A percentile compares a stretch with the other conserved stretches of the same genome.
These are phyloP conservation scores for Phaffomyces antillensis DNA, from an alignment of 805 yeast species.

Conservation along the genomic window DNA sequence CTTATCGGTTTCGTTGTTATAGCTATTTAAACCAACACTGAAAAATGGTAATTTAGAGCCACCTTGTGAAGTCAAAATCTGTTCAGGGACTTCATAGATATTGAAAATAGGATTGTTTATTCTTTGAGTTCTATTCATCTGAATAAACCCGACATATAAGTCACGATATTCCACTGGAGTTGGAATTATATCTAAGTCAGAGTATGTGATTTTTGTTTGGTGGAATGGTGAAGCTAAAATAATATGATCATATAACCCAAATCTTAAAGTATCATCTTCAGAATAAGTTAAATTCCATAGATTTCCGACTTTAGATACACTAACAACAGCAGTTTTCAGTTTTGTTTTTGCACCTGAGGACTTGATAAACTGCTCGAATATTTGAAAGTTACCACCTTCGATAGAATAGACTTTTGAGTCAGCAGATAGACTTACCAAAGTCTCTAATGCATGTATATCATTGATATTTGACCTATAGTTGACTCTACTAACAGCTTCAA, in stretches of 20 bases:
- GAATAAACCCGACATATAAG: constrained; percentile 32
- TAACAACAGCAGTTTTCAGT: constrained; percentile 25
- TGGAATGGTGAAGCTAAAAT: constrained; percentile 37
- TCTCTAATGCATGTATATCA: constrained; percentile 37
- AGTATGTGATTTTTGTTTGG: constrained; percentile 23
- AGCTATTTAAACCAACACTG: constrained; percentile 27
- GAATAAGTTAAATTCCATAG: constrained; percentile 9
- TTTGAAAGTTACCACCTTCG: constrained; percentile 38
- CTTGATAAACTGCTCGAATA: constrained; percentile 34
- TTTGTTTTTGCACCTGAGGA: constrained; percentile 26
- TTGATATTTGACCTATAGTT: constrained; percentile 37
- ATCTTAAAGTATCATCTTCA: constrained; percentile 1
- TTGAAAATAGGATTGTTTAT: constrained; percentile 15
- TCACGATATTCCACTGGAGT: constrained; percentile 30
- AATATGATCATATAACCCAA: constrained; percentile 33
- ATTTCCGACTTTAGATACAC: constrained; percentile 9
- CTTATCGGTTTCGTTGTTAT: constrained; percentile 20
- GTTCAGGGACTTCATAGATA: background rate
- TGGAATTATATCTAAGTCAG: constrained; percentile 2
- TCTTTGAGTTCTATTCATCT: constrained; percentile 17
- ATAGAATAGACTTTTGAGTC: constrained; percentile 26
- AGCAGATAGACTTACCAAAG: constrained; percentile 34
- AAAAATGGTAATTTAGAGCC: constrained; percentile 23
- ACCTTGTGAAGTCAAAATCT: constrained; percentile 14
- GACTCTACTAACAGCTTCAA: constrained; percentile 36